Evolutionary conservation across 2,329 filamentous ascomycete genomes (phyloP), one percentile per base, ranked within the genome.

Genomic region (Hymenoscyphus infarciens): DNA sequence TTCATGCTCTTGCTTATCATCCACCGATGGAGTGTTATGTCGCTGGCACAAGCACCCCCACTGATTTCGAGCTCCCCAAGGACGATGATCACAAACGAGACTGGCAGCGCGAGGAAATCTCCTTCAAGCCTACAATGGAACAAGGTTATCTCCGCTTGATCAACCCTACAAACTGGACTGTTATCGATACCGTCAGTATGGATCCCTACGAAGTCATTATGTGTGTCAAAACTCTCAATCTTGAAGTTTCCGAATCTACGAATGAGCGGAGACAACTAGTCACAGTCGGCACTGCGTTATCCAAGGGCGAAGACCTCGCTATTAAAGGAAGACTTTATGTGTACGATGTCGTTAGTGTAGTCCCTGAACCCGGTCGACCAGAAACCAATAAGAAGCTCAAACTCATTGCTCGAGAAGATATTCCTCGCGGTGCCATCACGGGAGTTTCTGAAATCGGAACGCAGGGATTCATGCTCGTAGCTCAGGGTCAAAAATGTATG

Each of bases 401-500:
- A 74, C 83, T 96, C 3, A 83, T 97, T 16, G 90, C 91, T 5
- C 90, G 90, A 71, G 95, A 99, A 75, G 91, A 96, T 59, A 92
- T 98, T 29, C 84, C 86, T n/a, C 90, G 95, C 57, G 95, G 95
- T 10, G 92, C 92, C 3, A 91, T 99, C 27, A 97, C 94, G 15
- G 90, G 91, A 0, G 76, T 99, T 11, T 92, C 89, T 0, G 88
- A 90, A 66, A 88, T 96, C 61, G 94, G 91, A 52, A 92, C 88
- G 0, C 92, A 95, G 76, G 95, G 90, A 1, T 92, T 94, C 68
- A 87, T 96, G 82, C 87, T 95, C 65, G 90, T 90, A 49, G 92
- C 93, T 0, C 95, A 99, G 74, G 95, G 95, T 0, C 93, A 97
- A 72, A 99, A 99, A 77, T 94, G 92, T 75, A 96, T 99, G 90